These are phyloP conservation scores for Colletotrichum acutatum DNA, from an alignment of 2,329 filamentous ascomycete genomes.

Conservation along the genomic window DNA sequence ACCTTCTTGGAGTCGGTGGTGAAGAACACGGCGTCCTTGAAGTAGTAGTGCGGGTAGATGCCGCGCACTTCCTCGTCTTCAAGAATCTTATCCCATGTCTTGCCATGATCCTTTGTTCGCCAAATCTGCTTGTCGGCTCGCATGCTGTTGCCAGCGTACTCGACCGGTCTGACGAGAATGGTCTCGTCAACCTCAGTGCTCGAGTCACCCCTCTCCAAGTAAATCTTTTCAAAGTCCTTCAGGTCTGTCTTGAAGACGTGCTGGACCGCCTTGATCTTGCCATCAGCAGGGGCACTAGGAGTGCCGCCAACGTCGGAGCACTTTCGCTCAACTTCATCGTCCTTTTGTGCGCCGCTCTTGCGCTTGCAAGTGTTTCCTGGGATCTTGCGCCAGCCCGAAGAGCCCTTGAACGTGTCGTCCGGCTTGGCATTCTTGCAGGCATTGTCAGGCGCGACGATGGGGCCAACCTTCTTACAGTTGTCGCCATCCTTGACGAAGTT, in stretches of 20 bases:
- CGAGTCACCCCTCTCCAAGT: conserved; percentile 80
- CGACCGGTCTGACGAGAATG: conserved; percentile 64
- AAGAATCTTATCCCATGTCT: conserved; percentile 80
- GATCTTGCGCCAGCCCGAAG: conserved; percentile 92
- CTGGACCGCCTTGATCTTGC: conserved; percentile 72
- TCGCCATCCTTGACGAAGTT: conserved; percentile 78
- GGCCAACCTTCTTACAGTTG: conserved; percentile 71
- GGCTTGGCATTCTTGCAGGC: conserved; percentile 74
- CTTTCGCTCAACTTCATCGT: conserved; percentile 77
- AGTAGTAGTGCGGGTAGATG: conserved; percentile 82
- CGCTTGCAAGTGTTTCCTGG: conserved; percentile 81
- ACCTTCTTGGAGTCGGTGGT: conserved; percentile 75
- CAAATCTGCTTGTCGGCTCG: conserved; percentile 68
- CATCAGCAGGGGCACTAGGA: conserved; percentile 67
- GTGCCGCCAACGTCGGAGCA: conserved; percentile 72
- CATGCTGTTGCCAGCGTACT: conserved; percentile 44
- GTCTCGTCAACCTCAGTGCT: conserved; percentile 78
- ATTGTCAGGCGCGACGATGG: conserved; percentile 74
- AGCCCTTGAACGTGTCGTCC: conserved; percentile 81
- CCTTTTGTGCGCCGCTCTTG: conserved; percentile 71
- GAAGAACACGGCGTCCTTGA: conserved; percentile 89
- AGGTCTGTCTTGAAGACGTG: conserved; percentile 71
- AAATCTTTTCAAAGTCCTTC: conserved; percentile 67
- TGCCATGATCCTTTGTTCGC: conserved; percentile 87
- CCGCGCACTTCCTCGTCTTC: conserved; percentile 74